Conservation (phyloP, 2,329 filamentous ascomycete genomes). For the Aspergillus hiratsukae region DNA sequence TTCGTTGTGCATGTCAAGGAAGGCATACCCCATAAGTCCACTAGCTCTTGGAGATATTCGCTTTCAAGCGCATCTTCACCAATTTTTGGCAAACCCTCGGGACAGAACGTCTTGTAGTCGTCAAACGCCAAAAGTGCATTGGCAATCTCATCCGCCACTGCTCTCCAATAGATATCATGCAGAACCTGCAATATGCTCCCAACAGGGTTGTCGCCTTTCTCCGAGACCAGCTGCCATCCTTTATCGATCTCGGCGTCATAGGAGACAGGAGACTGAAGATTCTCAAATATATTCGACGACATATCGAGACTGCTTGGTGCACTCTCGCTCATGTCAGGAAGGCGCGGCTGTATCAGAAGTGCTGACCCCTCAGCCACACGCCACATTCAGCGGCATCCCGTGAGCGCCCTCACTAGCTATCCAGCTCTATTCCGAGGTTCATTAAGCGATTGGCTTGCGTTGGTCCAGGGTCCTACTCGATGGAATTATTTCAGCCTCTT, state of each 20-base stretch:
- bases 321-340: not conserved
- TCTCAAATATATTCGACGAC: slow-evolving; percentile 4
- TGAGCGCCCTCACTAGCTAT: no score
- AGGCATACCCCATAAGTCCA: slow-evolving; percentile 4
- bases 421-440: no score
- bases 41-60: slow-evolving; percentile 3
- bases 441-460: no score
- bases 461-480: no score
- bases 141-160: slow-evolving; percentile 5
- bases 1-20: not conserved
- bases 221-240: slow-evolving; percentile 2
- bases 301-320: not conserved
- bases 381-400: no score
- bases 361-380: no score
- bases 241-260: slow-evolving; percentile 2
- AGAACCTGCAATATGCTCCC: not conserved
- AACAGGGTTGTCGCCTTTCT: slow-evolving; percentile 2
- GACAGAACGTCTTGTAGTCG: slow-evolving; percentile 5
- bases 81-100: not conserved
- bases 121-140: slow-evolving; percentile 6
- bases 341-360: not conserved
- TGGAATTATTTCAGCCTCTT: no score
- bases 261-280: slow-evolving; percentile 2
- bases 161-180: slow-evolving; percentile 1
- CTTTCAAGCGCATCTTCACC: not conserved